Evolutionary conservation across 495 filamentous ascomycete species (phyloP).

Genomic region (Tirmania nivea): DNA sequence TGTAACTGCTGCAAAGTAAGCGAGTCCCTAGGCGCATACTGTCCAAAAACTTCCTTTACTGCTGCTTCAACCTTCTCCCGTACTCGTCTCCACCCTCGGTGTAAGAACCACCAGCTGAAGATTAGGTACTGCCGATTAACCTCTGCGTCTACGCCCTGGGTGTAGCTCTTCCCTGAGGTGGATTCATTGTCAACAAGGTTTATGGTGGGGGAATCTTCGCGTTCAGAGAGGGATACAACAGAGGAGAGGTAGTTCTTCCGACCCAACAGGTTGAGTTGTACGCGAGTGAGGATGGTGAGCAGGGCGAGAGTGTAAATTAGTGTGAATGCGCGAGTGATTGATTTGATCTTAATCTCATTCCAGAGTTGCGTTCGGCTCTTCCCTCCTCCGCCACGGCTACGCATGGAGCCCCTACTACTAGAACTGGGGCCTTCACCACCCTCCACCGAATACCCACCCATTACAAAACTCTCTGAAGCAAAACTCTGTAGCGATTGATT

Average conservation of each 20-base stretch:
- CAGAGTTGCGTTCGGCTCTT: slow-evolving; percentile 62
- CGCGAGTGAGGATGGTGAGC: slow-evolving; percentile 74
- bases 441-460: slow-evolving; percentile 1
- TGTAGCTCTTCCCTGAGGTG: slow-evolving; percentile 24
- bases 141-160: slow-evolving; percentile 74
- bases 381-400: slow-evolving; percentile 19
- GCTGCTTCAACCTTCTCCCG: slow-evolving; percentile 55
- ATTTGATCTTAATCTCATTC: slow-evolving; percentile 92
- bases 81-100: slow-evolving; percentile 67
- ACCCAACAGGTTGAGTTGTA: slow-evolving; percentile 93
- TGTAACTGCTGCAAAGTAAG: slow-evolving; percentile 58
- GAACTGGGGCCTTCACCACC: too few species aligned
- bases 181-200: slow-evolving; percentile 77
- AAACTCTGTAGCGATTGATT: slow-evolving; percentile 17
- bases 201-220: slow-evolving; percentile 39
- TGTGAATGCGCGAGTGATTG: slow-evolving; percentile 75
- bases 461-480: slow-evolving; percentile 16
- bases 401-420: neutral
- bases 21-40: slow-evolving; percentile 69
- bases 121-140: slow-evolving; percentile 85
- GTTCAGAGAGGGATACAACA: slow-evolving; percentile 69
- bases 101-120: slow-evolving; percentile 95
- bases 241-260: slow-evolving; percentile 85
- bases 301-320: slow-evolving; percentile 78
- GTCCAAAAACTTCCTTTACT: slow-evolving; percentile 68